Percentiles rank a stretch among this genome's conserved stretches.
Conservation (phyloP, 805 yeast species). For the Candida dajiaensis region DNA sequence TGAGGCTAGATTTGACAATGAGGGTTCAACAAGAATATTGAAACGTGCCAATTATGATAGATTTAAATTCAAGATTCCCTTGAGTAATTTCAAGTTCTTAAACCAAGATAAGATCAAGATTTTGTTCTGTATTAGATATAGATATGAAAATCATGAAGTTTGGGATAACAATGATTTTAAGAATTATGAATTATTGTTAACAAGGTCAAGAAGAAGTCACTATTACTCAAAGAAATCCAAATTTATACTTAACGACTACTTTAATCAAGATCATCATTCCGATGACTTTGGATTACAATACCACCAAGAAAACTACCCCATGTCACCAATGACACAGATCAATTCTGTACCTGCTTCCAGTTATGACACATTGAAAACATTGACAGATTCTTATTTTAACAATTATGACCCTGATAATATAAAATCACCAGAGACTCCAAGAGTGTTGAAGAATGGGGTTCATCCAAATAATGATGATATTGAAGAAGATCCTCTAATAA, state of each 20-base stretch:
- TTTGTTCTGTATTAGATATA: constrained; percentile 41
- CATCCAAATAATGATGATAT: background rate
- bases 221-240: constrained; percentile 7
- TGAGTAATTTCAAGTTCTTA: constrained; percentile 28
- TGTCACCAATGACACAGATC: background rate
- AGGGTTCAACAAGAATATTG: constrained; percentile 40
- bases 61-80: constrained; percentile 57
- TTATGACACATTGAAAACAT: background rate
- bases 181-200: constrained; percentile 47
- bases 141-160: constrained; percentile 41
- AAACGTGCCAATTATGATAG: constrained; percentile 56
- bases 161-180: constrained; percentile 72
- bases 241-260: constrained; percentile 12
- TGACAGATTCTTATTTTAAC: constrained; percentile 12
- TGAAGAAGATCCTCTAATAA: constrained; percentile 4
- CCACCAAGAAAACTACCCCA: background rate
- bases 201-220: constrained; percentile 5
- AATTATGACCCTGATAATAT: constrained; percentile 13
- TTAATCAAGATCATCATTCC: background rate
- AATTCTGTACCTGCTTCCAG: background rate
- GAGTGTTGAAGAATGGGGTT: constrained; percentile 12
- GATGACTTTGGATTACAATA: background rate
- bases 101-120: constrained; percentile 19
- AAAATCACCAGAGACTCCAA: constrained; percentile 25
- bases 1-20: constrained; percentile 54